A percentile compares a stretch with the other conserved stretches of the same genome.
Evolutionary conservation across 345 rosid genomes (phyloP).

Genomic region (Gossypioides kirkii): DNA sequence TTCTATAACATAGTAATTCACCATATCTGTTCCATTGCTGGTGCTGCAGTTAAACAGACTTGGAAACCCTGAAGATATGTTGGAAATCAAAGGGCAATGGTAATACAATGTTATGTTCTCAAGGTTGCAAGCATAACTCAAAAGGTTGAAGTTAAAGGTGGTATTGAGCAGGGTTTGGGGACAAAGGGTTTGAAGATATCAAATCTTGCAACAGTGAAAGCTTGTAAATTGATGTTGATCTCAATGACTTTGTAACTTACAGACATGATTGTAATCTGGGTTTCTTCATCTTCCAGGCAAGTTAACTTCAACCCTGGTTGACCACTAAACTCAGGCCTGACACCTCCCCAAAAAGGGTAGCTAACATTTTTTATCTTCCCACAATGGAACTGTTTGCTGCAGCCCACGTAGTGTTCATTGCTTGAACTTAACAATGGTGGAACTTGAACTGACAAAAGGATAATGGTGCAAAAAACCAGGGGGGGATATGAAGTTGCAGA

Average conservation of each 20-base stretch:
- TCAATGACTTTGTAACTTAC: background rate
- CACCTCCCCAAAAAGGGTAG: constrained; percentile 7
- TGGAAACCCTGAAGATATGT: constrained; percentile 3
- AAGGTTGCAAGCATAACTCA: background rate
- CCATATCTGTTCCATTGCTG: background rate
- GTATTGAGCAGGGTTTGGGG: background rate
- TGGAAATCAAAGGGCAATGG: background rate
- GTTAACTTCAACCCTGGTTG: background rate
- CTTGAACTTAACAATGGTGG: background rate
- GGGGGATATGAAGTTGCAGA: background rate
- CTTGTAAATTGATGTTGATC: background rate
- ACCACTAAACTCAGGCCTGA: background rate
- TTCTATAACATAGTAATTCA: constrained; percentile 7
- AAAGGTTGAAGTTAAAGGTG: background rate
- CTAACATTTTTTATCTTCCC: background rate
- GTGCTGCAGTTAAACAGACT: constrained; percentile 5
- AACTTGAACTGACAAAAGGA: background rate
- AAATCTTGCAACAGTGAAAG: background rate
- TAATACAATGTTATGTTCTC: constrained; percentile 1
- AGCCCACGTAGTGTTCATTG: background rate
- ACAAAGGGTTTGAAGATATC: background rate
- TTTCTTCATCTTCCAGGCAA: background rate
- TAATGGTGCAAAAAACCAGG: background rate
- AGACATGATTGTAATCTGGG: background rate
- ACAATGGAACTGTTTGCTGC: background rate